Percentiles rank a stretch among this genome's conserved stretches.
These are phyloP conservation scores for Fragaria ananassa DNA, from an alignment of 306 rosid genomes.

Conservation along the genomic window DNA sequence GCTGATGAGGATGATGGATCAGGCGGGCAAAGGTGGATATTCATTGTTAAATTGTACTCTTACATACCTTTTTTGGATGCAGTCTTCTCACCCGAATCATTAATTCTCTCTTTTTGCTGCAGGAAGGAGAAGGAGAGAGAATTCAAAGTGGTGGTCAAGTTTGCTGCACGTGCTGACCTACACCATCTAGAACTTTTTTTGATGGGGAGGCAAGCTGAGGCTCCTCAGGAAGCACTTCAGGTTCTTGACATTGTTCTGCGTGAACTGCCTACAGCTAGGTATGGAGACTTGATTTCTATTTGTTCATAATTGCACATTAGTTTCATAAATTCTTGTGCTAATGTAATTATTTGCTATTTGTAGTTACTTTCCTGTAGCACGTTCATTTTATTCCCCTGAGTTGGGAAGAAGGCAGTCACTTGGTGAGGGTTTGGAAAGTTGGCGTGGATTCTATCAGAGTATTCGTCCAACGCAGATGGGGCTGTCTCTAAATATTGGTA, in stretches of 20 bases:
- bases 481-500: constrained; percentile 83
- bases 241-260: constrained; percentile 95
- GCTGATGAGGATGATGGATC: constrained; percentile 87
- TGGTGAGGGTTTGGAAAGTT: constrained; percentile 96
- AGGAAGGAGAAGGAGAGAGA: constrained; percentile 84
- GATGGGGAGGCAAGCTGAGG: constrained; percentile 88
- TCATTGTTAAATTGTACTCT: background rate
- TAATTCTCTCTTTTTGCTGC: constrained; percentile 16
- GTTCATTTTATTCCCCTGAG: constrained; percentile 88
- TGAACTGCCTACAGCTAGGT: constrained; percentile 86
- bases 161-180: constrained; percentile 91
- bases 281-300: background rate
- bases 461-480: constrained; percentile 99
- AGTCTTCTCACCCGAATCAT: background rate
- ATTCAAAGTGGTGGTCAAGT: constrained; percentile 73
- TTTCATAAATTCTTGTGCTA: background rate
- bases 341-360: constrained; percentile 3
- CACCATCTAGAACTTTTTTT: constrained; percentile 89
- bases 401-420: constrained; percentile 79
- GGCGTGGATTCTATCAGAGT: constrained; percentile 98
- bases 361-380: constrained; percentile 85
- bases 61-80: background rate
- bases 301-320: background rate
- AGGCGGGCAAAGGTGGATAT: constrained; percentile 61
- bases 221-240: constrained; percentile 97